Percentiles rank a stretch among this genome's conserved stretches.
These are phyloP conservation scores for Stagonosporopsis cucurbitacearum DNA, from an alignment of 2,329 filamentous ascomycete species.

Conservation along the genomic window DNA sequence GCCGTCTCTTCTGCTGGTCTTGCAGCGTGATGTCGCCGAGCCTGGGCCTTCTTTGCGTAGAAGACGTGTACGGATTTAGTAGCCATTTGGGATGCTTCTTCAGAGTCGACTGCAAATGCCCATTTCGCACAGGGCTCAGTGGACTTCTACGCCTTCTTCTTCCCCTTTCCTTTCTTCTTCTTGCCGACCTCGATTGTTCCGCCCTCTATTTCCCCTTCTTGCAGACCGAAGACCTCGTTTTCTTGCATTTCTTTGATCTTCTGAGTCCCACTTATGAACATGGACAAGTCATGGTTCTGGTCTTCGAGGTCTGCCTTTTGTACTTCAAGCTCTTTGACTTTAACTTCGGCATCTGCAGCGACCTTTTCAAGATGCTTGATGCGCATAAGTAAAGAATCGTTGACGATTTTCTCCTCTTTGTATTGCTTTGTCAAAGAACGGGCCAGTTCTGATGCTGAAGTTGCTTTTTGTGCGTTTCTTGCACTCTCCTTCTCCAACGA, in stretches of 20 bases:
- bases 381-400: slow-evolving; percentile 79
- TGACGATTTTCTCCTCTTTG: slow-evolving; percentile 86
- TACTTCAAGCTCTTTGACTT: slow-evolving; percentile 45
- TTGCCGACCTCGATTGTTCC: slow-evolving; percentile 43
- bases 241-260: slow-evolving; percentile 75
- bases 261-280: slow-evolving; percentile 85
- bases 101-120: neutral
- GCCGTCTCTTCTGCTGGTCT: neutral
- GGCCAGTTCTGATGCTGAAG: slow-evolving; percentile 77
- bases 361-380: slow-evolving; percentile 73
- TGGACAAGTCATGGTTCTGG: slow-evolving; percentile 83
- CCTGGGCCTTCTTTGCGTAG: neutral
- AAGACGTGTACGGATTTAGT: neutral
- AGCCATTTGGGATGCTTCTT: neutral
- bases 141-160: slow-evolving; percentile 22
- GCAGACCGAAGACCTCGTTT: slow-evolving; percentile 71
- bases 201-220: slow-evolving; percentile 67
- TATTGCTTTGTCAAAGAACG: slow-evolving; percentile 76
- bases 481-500: slow-evolving; percentile 74
- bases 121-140: too few species aligned
- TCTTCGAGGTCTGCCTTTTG: slow-evolving; percentile 78
- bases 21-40: neutral
- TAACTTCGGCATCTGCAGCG: slow-evolving; percentile 62
- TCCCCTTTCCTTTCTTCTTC: slow-evolving; percentile 37
- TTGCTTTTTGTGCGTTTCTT: slow-evolving; percentile 61